Base-by-base conservation (phyloP, 2,329 filamentous ascomycete species). In the Aspergillus transmontanensis region DNA sequence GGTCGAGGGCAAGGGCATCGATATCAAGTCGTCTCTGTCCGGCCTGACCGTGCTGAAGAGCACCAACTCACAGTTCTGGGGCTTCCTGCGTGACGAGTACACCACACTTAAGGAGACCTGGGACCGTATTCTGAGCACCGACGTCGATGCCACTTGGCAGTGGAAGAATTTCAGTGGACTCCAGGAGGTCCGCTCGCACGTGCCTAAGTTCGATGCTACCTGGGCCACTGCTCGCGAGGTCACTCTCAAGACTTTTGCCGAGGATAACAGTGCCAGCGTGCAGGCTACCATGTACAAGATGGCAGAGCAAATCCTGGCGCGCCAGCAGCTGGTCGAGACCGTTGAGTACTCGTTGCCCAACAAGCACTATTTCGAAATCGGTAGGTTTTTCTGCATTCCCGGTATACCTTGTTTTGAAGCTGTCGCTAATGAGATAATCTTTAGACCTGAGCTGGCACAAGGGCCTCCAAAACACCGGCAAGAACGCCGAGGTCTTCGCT, bases 251-350 rank as follows among this genome's bases (percentile, higher is more conserved):
- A 91, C 89, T 0, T 99, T 99, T 74, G 94, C 95, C 48, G 87
- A 90, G 74, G 94, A 99, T 74, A 85, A 93, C 75, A 96, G 92
- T 73, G 92, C 95, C 54, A 96, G 92, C 72, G 95, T 99, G 28
- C 95, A 99, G 82, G 90, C 89, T 72, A 98, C 94, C 65, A 98
- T 99, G 95, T 99, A 97, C 84, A 96, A 97, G 84, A 99, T 99
- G 94, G 89, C 87, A 72, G 90, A 94, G 78, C 84, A 90, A 78
- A 97, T 99, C 69, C 84, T 99, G 59, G 90, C 86, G 10, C 87
- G 84, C 26, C 91, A 89, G 28, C 90, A 93, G 16, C 83, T 89
- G 67, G 86, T 93, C 26, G 86, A 90, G 51, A 84, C 85, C 26
- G 92, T 95, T 48, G 87, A 90, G 71, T 98, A 97, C 77, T 85